Evolutionary conservation across 106 monocot species (phyloP).

Genomic region (Hemerocallis citrina): DNA sequence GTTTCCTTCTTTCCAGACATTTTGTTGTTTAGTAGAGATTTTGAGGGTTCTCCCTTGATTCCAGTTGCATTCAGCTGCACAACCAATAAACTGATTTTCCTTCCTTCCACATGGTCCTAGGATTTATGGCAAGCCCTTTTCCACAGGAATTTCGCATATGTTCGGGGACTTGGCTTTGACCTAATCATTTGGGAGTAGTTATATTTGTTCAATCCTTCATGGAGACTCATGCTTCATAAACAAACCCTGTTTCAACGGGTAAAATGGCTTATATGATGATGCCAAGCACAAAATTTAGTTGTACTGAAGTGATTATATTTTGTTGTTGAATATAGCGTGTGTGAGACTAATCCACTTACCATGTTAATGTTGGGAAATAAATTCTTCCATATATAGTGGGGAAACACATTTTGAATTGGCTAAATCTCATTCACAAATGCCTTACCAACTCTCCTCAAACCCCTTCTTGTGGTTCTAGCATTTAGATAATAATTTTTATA

Average conservation of each 20-base stretch:
- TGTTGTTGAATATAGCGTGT: too few species aligned
- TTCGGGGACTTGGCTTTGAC: background rate
- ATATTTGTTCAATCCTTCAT: background rate
- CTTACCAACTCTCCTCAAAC: too few species aligned
- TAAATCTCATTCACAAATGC: too few species aligned
- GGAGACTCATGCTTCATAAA: background rate
- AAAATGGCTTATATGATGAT: background rate
- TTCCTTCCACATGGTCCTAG: background rate
- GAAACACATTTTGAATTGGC: too few species aligned
- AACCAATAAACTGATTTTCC: background rate
- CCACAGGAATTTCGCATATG: too few species aligned
- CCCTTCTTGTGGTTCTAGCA: background rate
- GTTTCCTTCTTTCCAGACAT: too few species aligned
- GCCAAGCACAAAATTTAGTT: too few species aligned
- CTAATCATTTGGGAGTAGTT: too few species aligned
- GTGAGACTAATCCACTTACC: too few species aligned
- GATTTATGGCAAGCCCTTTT: background rate
- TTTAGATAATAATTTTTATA: background rate
- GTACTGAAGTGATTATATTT: too few species aligned
- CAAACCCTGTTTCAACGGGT: background rate
- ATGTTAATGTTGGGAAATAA: too few species aligned
- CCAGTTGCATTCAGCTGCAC: background rate
- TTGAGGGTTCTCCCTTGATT: background rate
- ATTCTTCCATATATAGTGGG: too few species aligned
- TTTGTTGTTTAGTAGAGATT: background rate